phyloP scores from a whole-genome alignment of 78 protist species.

The Neovahlkampfia damariscottae region DNA sequence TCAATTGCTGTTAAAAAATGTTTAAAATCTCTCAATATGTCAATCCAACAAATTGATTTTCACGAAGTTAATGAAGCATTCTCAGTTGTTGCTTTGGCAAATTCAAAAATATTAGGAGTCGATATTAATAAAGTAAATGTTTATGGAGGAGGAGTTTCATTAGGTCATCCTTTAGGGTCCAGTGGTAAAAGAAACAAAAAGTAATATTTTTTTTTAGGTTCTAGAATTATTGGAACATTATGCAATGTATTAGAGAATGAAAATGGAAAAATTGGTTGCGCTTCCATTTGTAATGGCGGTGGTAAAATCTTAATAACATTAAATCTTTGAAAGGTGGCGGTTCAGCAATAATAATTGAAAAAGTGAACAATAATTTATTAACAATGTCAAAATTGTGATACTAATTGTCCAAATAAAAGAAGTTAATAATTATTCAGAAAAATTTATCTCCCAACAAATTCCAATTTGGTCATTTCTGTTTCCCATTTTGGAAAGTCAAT shows the following conservation, averaged over 20 bases:
- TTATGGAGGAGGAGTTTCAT: slow-evolving; percentile 34
- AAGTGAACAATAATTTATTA: no score
- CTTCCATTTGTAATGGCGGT: slow-evolving; percentile 63
- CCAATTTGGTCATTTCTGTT: no score
- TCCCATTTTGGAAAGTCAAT: no score
- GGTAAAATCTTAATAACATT: no score
- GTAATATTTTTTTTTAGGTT: no score
- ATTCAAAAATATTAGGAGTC: not conserved
- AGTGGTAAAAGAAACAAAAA: slow-evolving; percentile 74
- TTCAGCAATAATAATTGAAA: no score
- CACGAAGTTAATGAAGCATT: slow-evolving; percentile 43
- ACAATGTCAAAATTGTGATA: no score
- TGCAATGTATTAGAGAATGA: slow-evolving; percentile 51
- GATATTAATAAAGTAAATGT: slow-evolving; percentile 14
- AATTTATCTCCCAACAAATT: no score
- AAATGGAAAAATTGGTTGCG: slow-evolving; percentile 36
- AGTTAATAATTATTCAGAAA: no score
- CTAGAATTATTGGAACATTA: slow-evolving; percentile 47
- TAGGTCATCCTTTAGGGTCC: slow-evolving; percentile 41
- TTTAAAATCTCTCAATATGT: not conserved
- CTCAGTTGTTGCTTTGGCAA: slow-evolving; percentile 33
- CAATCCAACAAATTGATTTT: slow-evolving; percentile 27
- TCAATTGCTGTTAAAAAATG: slow-evolving; percentile 51
- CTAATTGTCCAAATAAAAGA: no score
- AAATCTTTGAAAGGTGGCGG: no score